These are phyloP conservation scores for Lasiodiplodia sp. DNA, from an alignment of 2,329 filamentous ascomycete species.

Conservation along the genomic window DNA sequence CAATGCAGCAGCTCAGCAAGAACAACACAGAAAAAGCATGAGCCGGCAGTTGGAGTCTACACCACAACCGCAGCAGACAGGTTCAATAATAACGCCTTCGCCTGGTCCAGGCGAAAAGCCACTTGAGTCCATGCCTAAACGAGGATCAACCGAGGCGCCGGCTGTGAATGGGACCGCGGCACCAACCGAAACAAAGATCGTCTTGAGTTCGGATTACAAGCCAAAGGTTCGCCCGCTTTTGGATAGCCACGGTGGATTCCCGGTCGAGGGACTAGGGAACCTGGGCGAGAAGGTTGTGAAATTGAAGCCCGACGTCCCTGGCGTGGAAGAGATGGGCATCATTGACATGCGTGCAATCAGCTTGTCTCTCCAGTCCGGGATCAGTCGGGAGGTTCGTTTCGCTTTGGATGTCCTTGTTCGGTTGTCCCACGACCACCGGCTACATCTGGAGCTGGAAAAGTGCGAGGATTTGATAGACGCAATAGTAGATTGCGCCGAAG, in stretches of 20 bases:
- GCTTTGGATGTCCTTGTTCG: slow-evolving; percentile 84
- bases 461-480: slow-evolving; percentile 91
- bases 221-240: slow-evolving; percentile 53
- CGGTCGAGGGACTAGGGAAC: slow-evolving; percentile 69
- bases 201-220: slow-evolving; percentile 31
- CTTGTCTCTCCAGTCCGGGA: slow-evolving; percentile 86
- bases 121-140: slow-evolving; percentile 32
- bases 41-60: slow-evolving; percentile 48
- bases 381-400: slow-evolving; percentile 86
- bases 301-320: slow-evolving; percentile 77
- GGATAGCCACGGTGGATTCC: slow-evolving; percentile 72
- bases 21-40: slow-evolving; percentile 46
- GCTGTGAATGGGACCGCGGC: slow-evolving; percentile 33
- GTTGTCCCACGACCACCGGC: slow-evolving; percentile 69
- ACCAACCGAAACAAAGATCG: slow-evolving; percentile 30
- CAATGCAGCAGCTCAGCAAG: slow-evolving; percentile 29
- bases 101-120: slow-evolving; percentile 39
- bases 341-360: slow-evolving; percentile 91
- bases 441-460: slow-evolving; percentile 72
- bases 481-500: slow-evolving; percentile 87
- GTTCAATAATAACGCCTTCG: slow-evolving; percentile 38
- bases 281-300: slow-evolving; percentile 72
- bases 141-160: slow-evolving; percentile 31
- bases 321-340: slow-evolving; percentile 78
- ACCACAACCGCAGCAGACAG: slow-evolving; percentile 39